These are phyloP conservation scores for Alisma plantagoaquatica DNA, from an alignment of 106 monocot species.

Conservation along the genomic window DNA sequence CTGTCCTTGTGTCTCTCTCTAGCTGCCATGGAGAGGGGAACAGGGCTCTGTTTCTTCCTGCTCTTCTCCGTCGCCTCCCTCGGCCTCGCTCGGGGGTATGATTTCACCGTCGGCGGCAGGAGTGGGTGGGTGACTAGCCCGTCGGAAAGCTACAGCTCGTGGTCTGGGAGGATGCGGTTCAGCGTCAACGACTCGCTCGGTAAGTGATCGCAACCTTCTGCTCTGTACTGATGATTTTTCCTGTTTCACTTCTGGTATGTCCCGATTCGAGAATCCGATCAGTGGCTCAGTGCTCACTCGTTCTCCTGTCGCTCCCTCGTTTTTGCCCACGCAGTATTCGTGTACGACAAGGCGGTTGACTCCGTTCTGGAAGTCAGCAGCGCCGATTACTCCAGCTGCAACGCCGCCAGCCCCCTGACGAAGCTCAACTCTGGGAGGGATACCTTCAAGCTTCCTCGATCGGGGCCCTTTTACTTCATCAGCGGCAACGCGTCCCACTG, in stretches of 20 bases:
- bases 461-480: slow-evolving; percentile 67
- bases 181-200: slow-evolving; percentile 68
- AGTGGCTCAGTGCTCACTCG: neutral
- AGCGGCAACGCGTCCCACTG: slow-evolving; percentile 42
- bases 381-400: slow-evolving; percentile 44
- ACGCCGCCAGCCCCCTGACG: slow-evolving; percentile 26
- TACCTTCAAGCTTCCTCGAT: slow-evolving; percentile 32
- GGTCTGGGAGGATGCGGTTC: slow-evolving; percentile 52
- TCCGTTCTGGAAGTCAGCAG: slow-evolving; percentile 59
- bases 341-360: slow-evolving; percentile 50
- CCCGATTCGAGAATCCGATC: neutral
- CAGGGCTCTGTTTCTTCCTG: neutral
- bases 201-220: slow-evolving; percentile 4
- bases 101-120: slow-evolving; percentile 56
- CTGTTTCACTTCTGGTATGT: neutral
- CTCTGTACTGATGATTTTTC: neutral
- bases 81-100: neutral
- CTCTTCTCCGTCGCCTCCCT: neutral
- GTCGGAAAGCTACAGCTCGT: slow-evolving; percentile 30
- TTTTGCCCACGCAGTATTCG: slow-evolving; percentile 38
- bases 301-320: neutral
- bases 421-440: slow-evolving; percentile 34
- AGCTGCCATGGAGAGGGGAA: too few species aligned
- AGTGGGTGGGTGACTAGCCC: slow-evolving; percentile 64
- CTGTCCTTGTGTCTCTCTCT: too few species aligned